Percentiles rank a stretch among this genome's conserved stretches.
These are phyloP conservation scores for Xylariomycetidae sp. DNA, from an alignment of 2,329 filamentous ascomycete genomes.

Conservation along the genomic window DNA sequence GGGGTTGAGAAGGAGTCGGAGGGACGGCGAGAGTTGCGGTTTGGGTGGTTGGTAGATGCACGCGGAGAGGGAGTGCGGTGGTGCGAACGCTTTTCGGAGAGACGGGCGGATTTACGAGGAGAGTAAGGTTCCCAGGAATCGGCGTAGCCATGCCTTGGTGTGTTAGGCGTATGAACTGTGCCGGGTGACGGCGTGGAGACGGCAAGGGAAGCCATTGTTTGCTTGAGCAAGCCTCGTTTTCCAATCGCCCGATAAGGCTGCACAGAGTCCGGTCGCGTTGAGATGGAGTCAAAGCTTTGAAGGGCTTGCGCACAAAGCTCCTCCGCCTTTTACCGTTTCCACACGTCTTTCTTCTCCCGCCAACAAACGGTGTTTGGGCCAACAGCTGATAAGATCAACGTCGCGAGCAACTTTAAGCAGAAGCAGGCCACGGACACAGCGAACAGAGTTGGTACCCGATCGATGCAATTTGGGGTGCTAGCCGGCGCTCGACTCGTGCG, in stretches of 20 bases:
- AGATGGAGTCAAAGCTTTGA: no score
- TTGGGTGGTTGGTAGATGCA: conserved; percentile 19
- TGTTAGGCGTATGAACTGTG: conserved; percentile 58
- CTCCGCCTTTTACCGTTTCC: no score
- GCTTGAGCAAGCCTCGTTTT: conserved; percentile 2
- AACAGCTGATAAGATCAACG: no score
- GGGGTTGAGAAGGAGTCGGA: conserved; percentile 35
- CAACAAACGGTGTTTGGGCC: no score
- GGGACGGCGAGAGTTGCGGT: conserved; percentile 21
- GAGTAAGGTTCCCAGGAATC: conserved; percentile 70
- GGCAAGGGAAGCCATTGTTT: conserved; percentile 31
- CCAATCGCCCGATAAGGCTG: conserved; percentile 5
- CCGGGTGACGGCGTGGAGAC: conserved; percentile 54
- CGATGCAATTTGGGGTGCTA: no score
- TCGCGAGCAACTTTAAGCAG: no score
- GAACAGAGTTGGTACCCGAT: no score
- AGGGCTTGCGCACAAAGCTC: no score
- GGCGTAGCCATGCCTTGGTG: conserved; percentile 60
- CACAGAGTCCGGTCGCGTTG: no score
- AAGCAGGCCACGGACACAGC: no score
- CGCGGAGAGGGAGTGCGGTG: conserved; percentile 54
- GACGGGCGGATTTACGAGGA: conserved; percentile 61
- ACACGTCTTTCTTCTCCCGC: no score
- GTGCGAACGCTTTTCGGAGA: conserved; percentile 48
- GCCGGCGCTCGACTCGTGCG: no score